A percentile compares a stretch with the other conserved stretches of the same genome.
These are phyloP conservation scores for Wickerhamomyces sp. DNA, from an alignment of 1,139 yeast genomes.

Conservation along the genomic window DNA sequence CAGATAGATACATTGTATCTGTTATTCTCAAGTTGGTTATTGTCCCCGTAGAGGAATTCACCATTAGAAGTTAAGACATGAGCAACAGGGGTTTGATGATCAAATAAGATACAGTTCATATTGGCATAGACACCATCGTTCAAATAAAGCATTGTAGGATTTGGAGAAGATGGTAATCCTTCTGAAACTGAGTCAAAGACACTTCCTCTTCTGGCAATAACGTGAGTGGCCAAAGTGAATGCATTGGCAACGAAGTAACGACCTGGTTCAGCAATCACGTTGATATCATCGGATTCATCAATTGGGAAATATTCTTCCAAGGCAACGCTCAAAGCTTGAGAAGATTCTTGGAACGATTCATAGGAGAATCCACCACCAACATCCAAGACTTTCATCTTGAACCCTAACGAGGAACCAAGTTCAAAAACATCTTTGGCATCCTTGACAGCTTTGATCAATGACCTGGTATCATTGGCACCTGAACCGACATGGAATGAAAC, in stretches of 20 bases:
- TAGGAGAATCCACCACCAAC: slow-evolving; percentile 93
- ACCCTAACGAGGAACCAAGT: slow-evolving; percentile 34
- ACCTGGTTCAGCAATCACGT: slow-evolving; percentile 90
- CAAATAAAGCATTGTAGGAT: slow-evolving; percentile 55
- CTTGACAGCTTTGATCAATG: slow-evolving; percentile 65
- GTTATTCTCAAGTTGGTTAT: slow-evolving; percentile 15
- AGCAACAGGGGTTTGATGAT: slow-evolving; percentile 80
- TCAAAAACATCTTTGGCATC: slow-evolving; percentile 75
- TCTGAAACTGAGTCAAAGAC: slow-evolving; percentile 25
- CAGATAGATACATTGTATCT: slow-evolving; percentile 61
- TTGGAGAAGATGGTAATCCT: slow-evolving; percentile 19
- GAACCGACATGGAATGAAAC: slow-evolving; percentile 96
- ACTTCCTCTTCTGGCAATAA: slow-evolving; percentile 72
- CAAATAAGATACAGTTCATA: slow-evolving; percentile 88
- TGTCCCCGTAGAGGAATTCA: slow-evolving; percentile 41
- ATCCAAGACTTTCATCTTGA: slow-evolving; percentile 56
- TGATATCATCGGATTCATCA: slow-evolving; percentile 32
- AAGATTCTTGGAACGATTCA: slow-evolving; percentile 58
- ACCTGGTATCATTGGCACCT: slow-evolving; percentile 74
- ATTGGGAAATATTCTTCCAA: slow-evolving; percentile 56
- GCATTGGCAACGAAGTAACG: slow-evolving; percentile 84
- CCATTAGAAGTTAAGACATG: slow-evolving; percentile 54
- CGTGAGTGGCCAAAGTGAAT: slow-evolving; percentile 78
- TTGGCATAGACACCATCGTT: slow-evolving; percentile 97
- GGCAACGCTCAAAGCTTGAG: slow-evolving; percentile 51